A percentile compares a stretch with the other conserved stretches of the same genome.
These are phyloP conservation scores for Corynascus novoguineensis DNA, from an alignment of 495 filamentous ascomycete genomes.

Conservation along the genomic window DNA sequence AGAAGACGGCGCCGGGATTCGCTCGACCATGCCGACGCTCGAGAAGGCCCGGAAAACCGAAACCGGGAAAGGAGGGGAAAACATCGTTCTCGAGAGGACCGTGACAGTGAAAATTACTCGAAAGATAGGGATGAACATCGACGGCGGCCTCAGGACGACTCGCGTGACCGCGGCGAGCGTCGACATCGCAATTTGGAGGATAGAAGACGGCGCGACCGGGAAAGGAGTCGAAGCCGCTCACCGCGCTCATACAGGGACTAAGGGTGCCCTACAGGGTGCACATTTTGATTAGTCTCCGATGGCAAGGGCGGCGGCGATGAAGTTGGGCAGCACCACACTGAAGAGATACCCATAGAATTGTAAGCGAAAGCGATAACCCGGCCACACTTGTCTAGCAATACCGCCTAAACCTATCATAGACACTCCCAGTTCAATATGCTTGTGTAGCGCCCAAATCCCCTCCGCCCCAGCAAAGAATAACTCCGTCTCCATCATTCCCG, in stretches of 20 bases:
- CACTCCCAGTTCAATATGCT: background rate
- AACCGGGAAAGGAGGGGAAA: constrained; percentile 24
- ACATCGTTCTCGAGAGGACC: constrained; percentile 21
- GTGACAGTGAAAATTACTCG: constrained; percentile 15
- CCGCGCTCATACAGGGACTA: constrained; percentile 10
- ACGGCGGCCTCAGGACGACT: constrained; percentile 19
- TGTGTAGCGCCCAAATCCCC: background rate
- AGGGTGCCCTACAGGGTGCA: background rate
- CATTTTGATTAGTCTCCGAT: background rate
- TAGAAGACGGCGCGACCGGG: constrained; percentile 10
- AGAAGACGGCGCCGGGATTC: constrained; percentile 29
- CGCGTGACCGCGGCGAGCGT: constrained; percentile 14
- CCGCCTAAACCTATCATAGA: background rate
- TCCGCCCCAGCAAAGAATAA: background rate
- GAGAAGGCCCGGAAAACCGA: constrained; percentile 18
- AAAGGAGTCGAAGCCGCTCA: constrained; percentile 26
- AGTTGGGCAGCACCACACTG: background rate
- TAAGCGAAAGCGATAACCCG: background rate
- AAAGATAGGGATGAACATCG: constrained; percentile 24
- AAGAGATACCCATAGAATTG: constrained; percentile 10
- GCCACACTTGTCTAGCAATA: constrained; percentile 9
- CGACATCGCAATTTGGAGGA: constrained; percentile 15
- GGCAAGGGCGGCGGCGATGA: background rate
- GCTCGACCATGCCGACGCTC: constrained; percentile 20
- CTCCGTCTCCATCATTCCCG: background rate